Conservation (phyloP, 2,329 filamentous ascomycete genomes). For the Venturia pyrina region DNA sequence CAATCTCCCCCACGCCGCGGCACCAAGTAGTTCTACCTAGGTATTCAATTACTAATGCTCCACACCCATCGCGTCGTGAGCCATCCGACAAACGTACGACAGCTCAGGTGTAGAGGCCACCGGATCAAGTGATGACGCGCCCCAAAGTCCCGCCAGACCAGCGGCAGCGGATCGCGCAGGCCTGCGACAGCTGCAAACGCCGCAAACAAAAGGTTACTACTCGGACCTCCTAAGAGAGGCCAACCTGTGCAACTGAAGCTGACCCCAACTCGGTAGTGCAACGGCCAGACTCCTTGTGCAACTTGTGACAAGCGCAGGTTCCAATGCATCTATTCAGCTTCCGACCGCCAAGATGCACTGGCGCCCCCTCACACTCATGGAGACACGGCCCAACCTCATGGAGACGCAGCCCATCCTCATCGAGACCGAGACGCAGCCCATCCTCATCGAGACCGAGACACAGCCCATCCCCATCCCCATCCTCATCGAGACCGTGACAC, state of each 20-base stretch:
- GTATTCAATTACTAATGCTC: not conserved
- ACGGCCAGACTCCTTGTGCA: constrained; percentile 47
- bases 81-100: not conserved
- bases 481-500: constrained; percentile 14
- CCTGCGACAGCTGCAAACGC: constrained; percentile 55
- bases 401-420: too few species aligned
- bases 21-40: too few species aligned
- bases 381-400: constrained; percentile 26
- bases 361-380: constrained; percentile 15
- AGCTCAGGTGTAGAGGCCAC: not conserved
- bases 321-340: constrained; percentile 28
- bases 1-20: not conserved
- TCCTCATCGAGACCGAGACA: constrained; percentile 21
- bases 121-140: constrained; percentile 34
- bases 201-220: constrained; percentile 63
- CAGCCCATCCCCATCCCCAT: constrained; percentile 29
- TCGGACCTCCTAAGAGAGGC: too few species aligned
- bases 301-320: constrained; percentile 45
- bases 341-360: constrained; percentile 24
- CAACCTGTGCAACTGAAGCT: not conserved
- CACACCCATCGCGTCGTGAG: not conserved
- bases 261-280: constrained; percentile 37
- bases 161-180: constrained; percentile 52
- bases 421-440: constrained; percentile 23
- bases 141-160: constrained; percentile 49